Base-by-base conservation (phyloP, 257 asterid species). In the Gardenia jasminoides region DNA sequence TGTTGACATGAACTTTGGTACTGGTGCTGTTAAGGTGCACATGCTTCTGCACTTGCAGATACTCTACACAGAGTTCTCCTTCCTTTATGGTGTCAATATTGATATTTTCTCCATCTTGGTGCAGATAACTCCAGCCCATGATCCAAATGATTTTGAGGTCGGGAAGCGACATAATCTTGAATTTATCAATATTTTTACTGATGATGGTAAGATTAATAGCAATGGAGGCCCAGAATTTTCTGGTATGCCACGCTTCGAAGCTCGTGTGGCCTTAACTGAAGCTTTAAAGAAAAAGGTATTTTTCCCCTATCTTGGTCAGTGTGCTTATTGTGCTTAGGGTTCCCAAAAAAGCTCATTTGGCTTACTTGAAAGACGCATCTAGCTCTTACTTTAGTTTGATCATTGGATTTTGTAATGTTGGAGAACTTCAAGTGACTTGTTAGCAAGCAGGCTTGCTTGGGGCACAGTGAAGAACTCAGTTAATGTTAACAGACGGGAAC, bases 71-170 rank as follows among this genome's bases (percentile, higher is more conserved):
- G 65, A 81, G 46, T 69, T 67, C 47, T 2, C 24, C 68, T 24
- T 13, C 74, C 33, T 30, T 30, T 72, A 16, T 73, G 16, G 33
- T 71, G 79, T 81, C 69, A 59, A 74, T 84, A 54, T 62, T 73
- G 72, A 82, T 84, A 80, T 71, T 61, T 24, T 20, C 64, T 16
- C 78, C 54, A 72, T 75, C 43, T 39, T 86, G 85, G 75, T 83
- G 82, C 91, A 93, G 99, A 93, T 93, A 84, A 96, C 99, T 67
- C 99, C 98, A 65, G 98, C 98, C 67, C 99, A 96, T 78, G 99
- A 96, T 85, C 99, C 99, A 77, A 96, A 96, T 81, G 99, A 96
- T 88, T 96, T 93, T 87, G 94, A 90, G 83, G 98, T 93, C 61
- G 98, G 97, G 83, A 94, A 88, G 92, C 98, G 97, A 74, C 98